A percentile compares a stretch with the other conserved stretches of the same genome.
Conservation (phyloP, 2,329 filamentous ascomycete genomes). For the Cercospora sojina region DNA sequence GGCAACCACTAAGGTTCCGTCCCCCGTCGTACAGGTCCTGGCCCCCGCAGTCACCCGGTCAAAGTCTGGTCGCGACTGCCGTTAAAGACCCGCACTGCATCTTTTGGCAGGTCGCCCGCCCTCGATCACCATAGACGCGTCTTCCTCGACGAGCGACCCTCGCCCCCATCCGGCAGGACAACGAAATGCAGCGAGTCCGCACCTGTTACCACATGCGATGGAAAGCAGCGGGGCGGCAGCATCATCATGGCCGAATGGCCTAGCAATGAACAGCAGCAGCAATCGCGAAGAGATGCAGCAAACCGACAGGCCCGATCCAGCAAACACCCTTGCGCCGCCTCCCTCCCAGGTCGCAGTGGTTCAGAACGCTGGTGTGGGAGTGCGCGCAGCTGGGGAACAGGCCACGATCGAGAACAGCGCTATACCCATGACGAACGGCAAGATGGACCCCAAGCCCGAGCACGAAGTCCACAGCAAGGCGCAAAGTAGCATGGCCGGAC, state of each 20-base stretch:
- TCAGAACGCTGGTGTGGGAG: neutral
- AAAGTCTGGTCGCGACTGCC: constrained; percentile 7
- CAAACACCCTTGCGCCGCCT: neutral
- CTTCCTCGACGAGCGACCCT: neutral
- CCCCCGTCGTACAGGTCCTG: no score
- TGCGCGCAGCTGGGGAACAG: neutral
- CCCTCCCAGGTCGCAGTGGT: neutral
- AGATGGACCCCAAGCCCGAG: neutral
- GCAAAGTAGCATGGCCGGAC: neutral
- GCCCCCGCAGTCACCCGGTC: constrained; percentile 1
- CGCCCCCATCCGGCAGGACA: neutral
- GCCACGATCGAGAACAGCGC: neutral
- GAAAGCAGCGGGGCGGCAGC: constrained; percentile 17
- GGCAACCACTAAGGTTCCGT: no score
- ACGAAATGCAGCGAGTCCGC: constrained; percentile 20
- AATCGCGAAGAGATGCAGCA: constrained; percentile 12
- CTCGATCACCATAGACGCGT: constrained; percentile 5
- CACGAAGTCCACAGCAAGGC: neutral
- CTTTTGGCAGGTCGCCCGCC: neutral
- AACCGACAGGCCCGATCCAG: neutral
- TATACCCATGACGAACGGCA: neutral
- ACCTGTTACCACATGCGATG: constrained; percentile 21
- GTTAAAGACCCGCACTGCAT: constrained; percentile 1
- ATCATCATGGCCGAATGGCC: constrained; percentile 8
- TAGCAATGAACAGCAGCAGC: constrained; percentile 15